Base-by-base conservation (phyloP, 306 rosid genomes). In the Fragaria nilgerrensis region DNA sequence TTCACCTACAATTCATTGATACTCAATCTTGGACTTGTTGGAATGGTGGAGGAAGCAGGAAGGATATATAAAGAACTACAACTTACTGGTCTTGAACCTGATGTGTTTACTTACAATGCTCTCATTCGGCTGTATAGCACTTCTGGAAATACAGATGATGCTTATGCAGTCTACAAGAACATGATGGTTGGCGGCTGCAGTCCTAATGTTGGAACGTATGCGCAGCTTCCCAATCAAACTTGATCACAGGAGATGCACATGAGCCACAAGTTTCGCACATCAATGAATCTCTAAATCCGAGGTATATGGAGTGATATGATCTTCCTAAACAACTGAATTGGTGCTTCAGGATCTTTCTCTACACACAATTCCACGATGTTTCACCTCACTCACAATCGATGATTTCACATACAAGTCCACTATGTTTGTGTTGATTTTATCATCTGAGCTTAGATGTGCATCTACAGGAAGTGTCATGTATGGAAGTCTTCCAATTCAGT, bases 131-230 rank as follows among this genome's bases (percentile, higher is more conserved):
- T 90, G 66, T 88, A 95, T 66, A 78, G 97, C 79, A 44, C 77
- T 73, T 89, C 96, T 0, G 98, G 89, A 55, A 81, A 88, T 66
- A 83, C 85, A 75, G 95, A 94, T 50, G 86, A 80, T 56, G 98
- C 98, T 25, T 94, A 89, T 76, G 83, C 93, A 34, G 80, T 92
- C 74, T 92, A 85, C 87, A 81, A 87, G 89, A 92, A 89, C 84
- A 94, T 94, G 98, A 87, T 94, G 95, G 88, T 88, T 17, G 92
- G 78, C 32, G 98, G 98, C n/a, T 90, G 95, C 85, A 85, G 82
- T 71, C 98, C 97, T 65, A 90, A 94, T 73, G 71, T 27, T 2
- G 89, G 89, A 79, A 94, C 97, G 59, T 86, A 79, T 74, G 95
- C 97, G 7, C 96, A 92, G 82, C 94, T 94, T 79, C 98, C 98